Conservation (phyloP, 2,329 filamentous ascomycete genomes). For the Colletotrichum lentis region DNA sequence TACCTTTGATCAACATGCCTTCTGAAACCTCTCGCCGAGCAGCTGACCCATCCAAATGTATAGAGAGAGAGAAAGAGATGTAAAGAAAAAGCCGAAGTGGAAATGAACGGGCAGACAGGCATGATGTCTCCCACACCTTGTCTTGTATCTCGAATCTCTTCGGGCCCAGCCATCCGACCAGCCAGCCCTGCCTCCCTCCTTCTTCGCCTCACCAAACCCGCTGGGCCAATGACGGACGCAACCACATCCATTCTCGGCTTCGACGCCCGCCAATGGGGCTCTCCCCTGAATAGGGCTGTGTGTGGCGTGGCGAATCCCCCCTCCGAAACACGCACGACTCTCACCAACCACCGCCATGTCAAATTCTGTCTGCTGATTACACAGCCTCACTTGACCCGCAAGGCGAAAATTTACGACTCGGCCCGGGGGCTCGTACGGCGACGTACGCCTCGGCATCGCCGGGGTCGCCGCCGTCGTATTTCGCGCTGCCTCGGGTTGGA, state of each 20-base stretch:
- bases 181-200: not conserved
- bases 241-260: not conserved
- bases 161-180: not conserved
- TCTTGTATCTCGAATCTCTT: not conserved
- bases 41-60: no score
- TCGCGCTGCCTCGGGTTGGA: not conserved
- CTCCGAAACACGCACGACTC: not conserved
- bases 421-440: constrained; percentile 4
- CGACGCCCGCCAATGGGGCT: not conserved
- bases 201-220: not conserved
- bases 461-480: not conserved
- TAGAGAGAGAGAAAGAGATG: no score
- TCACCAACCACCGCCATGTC: constrained; percentile 6
- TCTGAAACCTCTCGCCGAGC: not conserved
- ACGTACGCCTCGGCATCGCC: constrained; percentile 5
- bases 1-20: not conserved
- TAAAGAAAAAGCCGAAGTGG: not conserved
- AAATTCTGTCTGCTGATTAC: not conserved
- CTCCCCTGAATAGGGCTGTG: constrained; percentile 11
- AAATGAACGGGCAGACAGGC: not conserved
- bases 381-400: constrained; percentile 21
- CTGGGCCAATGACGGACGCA: constrained; percentile 10
- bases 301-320: constrained; percentile 5
- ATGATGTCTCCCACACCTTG: constrained; percentile 7
- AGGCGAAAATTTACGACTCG: not conserved